Percentiles rank a stretch among this genome's conserved stretches.
Evolutionary conservation across 2,329 filamentous ascomycete genomes (phyloP).

Genomic region (Fusarium globosum): DNA sequence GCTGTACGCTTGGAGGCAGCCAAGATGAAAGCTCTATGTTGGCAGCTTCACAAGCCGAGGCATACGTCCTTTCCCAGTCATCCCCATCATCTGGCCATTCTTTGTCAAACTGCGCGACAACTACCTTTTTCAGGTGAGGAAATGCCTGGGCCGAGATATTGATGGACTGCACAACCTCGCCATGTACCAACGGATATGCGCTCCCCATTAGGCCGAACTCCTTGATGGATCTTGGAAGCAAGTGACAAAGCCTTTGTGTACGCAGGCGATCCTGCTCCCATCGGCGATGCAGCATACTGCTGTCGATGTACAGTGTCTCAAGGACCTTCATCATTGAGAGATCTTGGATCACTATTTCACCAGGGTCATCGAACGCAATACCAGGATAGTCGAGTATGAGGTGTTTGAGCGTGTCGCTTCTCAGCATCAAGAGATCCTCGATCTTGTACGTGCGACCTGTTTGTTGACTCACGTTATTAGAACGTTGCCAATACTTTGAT

Average conservation of each 20-base stretch:
- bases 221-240: not conserved
- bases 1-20: no score
- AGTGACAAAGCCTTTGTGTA: not conserved
- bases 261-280: not conserved
- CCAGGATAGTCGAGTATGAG: not conserved
- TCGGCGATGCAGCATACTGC: not conserved
- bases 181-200: not conserved
- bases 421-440: not conserved
- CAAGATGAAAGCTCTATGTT: not conserved
- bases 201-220: not conserved
- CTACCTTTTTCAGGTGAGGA: not conserved
- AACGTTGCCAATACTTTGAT: not conserved
- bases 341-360: not conserved
- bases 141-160: not conserved
- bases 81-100: no score
- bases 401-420: not conserved
- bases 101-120: not conserved
- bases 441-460: fast-evolving
- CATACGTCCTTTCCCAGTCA: no score
- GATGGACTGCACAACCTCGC: not conserved
- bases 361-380: fast-evolving
- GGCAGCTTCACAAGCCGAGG: not conserved
- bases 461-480: not conserved
- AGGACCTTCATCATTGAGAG: not conserved
- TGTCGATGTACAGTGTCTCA: not conserved